phyloP scores from a whole-genome alignment of 2,329 filamentous ascomycete species.

The Fonsecaea pedrosoi region DNA sequence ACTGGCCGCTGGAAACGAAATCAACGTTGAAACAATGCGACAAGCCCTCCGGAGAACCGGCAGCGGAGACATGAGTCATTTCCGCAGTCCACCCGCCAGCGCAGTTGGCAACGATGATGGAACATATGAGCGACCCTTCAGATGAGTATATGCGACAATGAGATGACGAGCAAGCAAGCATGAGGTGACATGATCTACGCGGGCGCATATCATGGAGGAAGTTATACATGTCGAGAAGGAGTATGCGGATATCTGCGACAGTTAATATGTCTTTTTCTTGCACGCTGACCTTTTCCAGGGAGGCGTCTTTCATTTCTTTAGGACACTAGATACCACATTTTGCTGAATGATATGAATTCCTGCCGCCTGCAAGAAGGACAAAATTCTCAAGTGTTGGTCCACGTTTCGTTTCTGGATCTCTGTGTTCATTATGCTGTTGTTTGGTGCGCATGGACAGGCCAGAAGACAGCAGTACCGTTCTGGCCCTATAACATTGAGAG shows the following conservation, averaged over 20 bases:
- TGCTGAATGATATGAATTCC: slow-evolving; percentile 21
- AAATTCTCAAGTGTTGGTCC: neutral
- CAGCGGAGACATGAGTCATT: slow-evolving; percentile 73
- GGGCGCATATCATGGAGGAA: slow-evolving; percentile 33
- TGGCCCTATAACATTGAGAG: neutral
- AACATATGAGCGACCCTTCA: slow-evolving; percentile 33
- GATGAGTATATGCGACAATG: slow-evolving; percentile 26
- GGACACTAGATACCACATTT: slow-evolving; percentile 26
- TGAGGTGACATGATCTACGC: slow-evolving; percentile 33
- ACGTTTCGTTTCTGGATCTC: neutral
- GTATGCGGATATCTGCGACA: slow-evolving; percentile 4
- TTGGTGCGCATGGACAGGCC: neutral
- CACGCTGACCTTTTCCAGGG: slow-evolving; percentile 7
- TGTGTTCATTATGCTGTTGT: neutral
- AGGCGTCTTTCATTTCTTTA: slow-evolving; percentile 11
- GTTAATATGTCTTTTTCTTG: slow-evolving; percentile 9
- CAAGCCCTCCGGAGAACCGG: slow-evolving; percentile 85
- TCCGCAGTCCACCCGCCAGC: slow-evolving; percentile 45
- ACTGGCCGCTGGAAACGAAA: slow-evolving; percentile 65
- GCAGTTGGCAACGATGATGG: slow-evolving; percentile 45
- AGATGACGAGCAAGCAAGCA: slow-evolving; percentile 9
- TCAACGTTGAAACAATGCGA: slow-evolving; percentile 92
- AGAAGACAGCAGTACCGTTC: neutral
- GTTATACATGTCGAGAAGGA: slow-evolving; percentile 6
- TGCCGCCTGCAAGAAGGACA: neutral